phyloP scores from a whole-genome alignment of 306 rosid genomes.

The Abrus precatorius region DNA sequence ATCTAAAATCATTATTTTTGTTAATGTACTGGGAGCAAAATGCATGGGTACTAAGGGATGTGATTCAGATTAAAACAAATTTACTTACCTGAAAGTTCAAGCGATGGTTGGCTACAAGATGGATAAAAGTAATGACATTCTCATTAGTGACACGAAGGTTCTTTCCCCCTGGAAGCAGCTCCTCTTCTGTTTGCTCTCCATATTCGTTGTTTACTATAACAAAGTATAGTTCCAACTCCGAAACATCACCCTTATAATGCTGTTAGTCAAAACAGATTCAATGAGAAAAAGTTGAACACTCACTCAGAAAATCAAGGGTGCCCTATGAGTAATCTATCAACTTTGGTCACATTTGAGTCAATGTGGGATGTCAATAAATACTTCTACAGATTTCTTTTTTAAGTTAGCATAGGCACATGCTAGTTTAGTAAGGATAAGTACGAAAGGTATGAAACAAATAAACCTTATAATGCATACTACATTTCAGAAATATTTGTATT shows the following conservation, averaged over 20 bases:
- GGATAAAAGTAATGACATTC: slow-evolving; percentile 91
- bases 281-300: slow-evolving; percentile 35
- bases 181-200: slow-evolving; percentile 98
- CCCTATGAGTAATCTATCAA: slow-evolving; percentile 13
- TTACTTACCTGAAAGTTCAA: slow-evolving; percentile 88
- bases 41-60: slow-evolving; percentile 31
- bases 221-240: slow-evolving; percentile 88
- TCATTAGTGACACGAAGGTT: slow-evolving; percentile 82
- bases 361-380: background rate
- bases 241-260: slow-evolving; percentile 84
- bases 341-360: background rate
- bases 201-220: slow-evolving; percentile 94
- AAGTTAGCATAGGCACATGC: background rate
- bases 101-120: slow-evolving; percentile 98
- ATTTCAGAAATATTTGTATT: background rate
- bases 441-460: background rate
- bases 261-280: slow-evolving; percentile 53
- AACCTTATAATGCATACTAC: background rate
- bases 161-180: slow-evolving; percentile 86
- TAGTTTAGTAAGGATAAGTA: background rate
- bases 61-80: slow-evolving; percentile 29
- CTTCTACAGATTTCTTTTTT: background rate
- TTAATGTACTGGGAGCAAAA: slow-evolving; percentile 19
- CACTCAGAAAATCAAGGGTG: slow-evolving; percentile 7
- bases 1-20: slow-evolving; percentile 64